Evolutionary conservation across 2,329 filamentous ascomycete genomes (phyloP).

Genomic region (Sarocladium oryzae): DNA sequence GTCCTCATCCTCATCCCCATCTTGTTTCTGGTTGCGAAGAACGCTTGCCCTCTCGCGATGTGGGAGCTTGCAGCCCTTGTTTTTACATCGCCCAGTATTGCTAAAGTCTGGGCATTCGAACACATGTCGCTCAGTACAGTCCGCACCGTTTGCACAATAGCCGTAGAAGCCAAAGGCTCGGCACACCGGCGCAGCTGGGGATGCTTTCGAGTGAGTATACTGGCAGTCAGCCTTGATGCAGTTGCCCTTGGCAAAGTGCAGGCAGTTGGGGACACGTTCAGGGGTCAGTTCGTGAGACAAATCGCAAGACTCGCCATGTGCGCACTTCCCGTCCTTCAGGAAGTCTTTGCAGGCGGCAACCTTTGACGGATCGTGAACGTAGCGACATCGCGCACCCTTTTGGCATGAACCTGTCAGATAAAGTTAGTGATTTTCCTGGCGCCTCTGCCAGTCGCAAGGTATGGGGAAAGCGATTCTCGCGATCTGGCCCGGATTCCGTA

Average conservation of each 20-base stretch:
- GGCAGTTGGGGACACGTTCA: conserved; percentile 78
- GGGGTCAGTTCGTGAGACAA: conserved; percentile 81
- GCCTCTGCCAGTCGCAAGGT: conserved; percentile 10
- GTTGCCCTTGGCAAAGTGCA: conserved; percentile 84
- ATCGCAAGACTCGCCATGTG: conserved; percentile 73
- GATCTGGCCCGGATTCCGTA: conserved; percentile 14
- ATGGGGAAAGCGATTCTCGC: not conserved
- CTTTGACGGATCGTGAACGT: conserved; percentile 76
- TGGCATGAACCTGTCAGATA: conserved; percentile 66
- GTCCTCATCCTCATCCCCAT: conserved; percentile 53
- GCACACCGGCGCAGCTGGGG: conserved; percentile 73
- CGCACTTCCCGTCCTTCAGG: conserved; percentile 72
- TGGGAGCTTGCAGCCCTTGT: conserved; percentile 73
- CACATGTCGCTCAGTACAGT: conserved; percentile 77
- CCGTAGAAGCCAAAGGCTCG: conserved; percentile 77
- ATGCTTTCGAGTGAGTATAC: conserved; percentile 78
- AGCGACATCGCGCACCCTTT: conserved; percentile 74
- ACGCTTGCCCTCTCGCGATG: conserved; percentile 84
- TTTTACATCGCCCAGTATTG: conserved; percentile 79
- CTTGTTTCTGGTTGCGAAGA: conserved; percentile 59
- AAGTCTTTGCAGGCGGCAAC: conserved; percentile 88
- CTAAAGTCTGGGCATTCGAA: conserved; percentile 93
- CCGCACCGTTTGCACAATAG: conserved; percentile 76
- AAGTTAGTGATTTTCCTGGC: conserved; percentile 38
- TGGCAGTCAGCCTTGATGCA: conserved; percentile 82